Base-by-base conservation (phyloP, 1,139 yeast species). In the Candida pseudocylindracea region DNA sequence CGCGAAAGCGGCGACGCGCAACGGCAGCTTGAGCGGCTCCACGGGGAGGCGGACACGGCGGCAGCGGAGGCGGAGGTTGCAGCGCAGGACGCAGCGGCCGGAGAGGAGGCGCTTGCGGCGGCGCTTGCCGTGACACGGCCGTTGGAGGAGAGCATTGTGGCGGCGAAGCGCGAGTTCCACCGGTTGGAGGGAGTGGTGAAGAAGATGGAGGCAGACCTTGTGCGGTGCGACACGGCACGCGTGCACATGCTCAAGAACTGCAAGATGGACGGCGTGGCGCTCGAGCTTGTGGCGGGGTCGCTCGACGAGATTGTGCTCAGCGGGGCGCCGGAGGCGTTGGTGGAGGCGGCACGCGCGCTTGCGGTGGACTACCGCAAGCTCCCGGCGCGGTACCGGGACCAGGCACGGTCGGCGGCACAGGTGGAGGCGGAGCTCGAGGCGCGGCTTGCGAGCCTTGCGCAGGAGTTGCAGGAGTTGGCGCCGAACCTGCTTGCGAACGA, bases 401-500 rank as follows among this genome's bases (percentile, higher is more conserved):
- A 4, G 20, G 20, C 20, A 6, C 20, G 20, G 6, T 15, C 20
- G 20, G 20, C 20, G 6, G 20, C 20, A 15, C 48, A 61, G 33
- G 55, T 72, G 10, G 65, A 63, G 36, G 60, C 62, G 1, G 63
- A 74, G 32, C 58, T 70, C 4, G 64, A 45, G 15, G 61, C 49
- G 2, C 45, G 44, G 30, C 44, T 58, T 10, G 51, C 50, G 29
- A 43, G 43, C 8, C 47, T 54, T 1, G 43, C 48, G 10, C 55
- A 66, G 27, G 69, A 63, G 29, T 52, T 85, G 34, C 74, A 69
- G 32, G 54, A 55, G 33, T 55, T 80, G 43, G 71, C 81, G 20
- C 93, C 94, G 11, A 83, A 83, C 48, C 60, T 72, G 25, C 75
- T 76, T 41, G 94, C 95, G 0, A 57, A 66, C 25, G 92, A 79